A percentile compares a stretch with the other conserved stretches of the same genome.
phyloP scores from a whole-genome alignment of 2,329 filamentous ascomycete species.

The Arthroderma sp. region DNA sequence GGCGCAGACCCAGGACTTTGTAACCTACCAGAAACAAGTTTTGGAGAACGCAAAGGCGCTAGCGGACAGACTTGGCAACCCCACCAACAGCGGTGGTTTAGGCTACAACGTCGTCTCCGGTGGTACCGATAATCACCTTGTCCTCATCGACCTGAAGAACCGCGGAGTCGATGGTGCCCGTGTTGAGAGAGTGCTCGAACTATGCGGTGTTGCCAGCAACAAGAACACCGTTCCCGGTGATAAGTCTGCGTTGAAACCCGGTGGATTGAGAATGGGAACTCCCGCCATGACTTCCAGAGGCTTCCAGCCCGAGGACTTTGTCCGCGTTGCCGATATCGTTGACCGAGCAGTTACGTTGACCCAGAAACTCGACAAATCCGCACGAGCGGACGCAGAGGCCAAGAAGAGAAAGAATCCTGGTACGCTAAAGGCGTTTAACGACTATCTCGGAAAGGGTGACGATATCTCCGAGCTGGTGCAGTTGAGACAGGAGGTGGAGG shows the following conservation, averaged over 20 bases:
- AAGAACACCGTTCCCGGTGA: constrained; percentile 98
- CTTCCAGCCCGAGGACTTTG: constrained; percentile 81
- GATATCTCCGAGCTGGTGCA: constrained; percentile 70
- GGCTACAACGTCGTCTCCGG: constrained; percentile 91
- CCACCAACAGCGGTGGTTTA: constrained; percentile 56
- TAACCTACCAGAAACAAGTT: constrained; percentile 84
- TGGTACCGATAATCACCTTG: constrained; percentile 96
- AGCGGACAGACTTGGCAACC: constrained; percentile 55
- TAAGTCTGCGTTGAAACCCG: constrained; percentile 81
- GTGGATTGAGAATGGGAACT: constrained; percentile 84
- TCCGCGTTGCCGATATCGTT: constrained; percentile 70
- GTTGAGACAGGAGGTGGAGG: constrained; percentile 77
- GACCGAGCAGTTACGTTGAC: constrained; percentile 72
- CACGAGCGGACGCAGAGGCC: constrained; percentile 60
- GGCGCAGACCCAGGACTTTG: constrained; percentile 80
- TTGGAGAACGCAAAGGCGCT: constrained; percentile 87
- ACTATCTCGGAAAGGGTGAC: constrained; percentile 67
- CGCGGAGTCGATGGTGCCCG: constrained; percentile 79
- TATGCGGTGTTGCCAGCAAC: constrained; percentile 93
- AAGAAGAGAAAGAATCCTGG: constrained; percentile 86
- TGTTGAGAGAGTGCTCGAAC: constrained; percentile 78
- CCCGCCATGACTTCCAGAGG: constrained; percentile 96
- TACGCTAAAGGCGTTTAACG: constrained; percentile 97
- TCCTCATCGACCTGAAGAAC: constrained; percentile 84
- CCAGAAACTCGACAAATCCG: constrained; percentile 56